These are phyloP conservation scores for Saraca asoca DNA, from an alignment of 331 rosid genomes.

Conservation along the genomic window DNA sequence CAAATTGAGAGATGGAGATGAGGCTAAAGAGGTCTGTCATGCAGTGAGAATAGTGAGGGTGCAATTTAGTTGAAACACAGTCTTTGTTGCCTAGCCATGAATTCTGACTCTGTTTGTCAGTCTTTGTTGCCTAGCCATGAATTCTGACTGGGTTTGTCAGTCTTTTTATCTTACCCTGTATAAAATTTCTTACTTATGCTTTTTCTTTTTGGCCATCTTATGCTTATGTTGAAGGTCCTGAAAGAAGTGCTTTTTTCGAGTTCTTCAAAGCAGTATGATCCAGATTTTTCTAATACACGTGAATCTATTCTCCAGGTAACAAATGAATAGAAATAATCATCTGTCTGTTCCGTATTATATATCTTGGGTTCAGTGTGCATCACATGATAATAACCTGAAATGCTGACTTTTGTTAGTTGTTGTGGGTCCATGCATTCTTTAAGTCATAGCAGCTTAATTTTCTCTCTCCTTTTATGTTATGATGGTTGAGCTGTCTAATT, in stretches of 20 bases:
- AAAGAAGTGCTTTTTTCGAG: conserved; percentile 69
- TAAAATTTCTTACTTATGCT: conserved; percentile 20
- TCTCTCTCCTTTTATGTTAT: conserved; percentile 17
- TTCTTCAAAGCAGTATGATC: conserved; percentile 56
- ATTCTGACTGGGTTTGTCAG: conserved; percentile 12
- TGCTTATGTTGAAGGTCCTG: conserved; percentile 51
- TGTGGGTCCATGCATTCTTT: background rate
- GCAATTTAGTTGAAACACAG: conserved; percentile 16
- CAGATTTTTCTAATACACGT: conserved; percentile 68
- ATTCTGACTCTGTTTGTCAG: conserved; percentile 11
- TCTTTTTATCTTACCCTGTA: conserved; percentile 20
- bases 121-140: background rate
- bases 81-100: background rate
- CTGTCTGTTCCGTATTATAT: too few relatives aligned
- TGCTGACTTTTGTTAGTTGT: conserved; percentile 14
- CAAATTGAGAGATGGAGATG: conserved; percentile 72
- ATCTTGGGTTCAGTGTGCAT: background rate
- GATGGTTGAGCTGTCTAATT: conserved; percentile 29
- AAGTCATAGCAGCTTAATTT: background rate
- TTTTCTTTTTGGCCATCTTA: too few relatives aligned
- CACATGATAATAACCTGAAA: conserved; percentile 16
- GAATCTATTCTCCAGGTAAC: conserved; percentile 86
- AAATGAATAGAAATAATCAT: background rate
- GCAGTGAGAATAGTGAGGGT: conserved; percentile 22
- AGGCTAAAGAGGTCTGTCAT: conserved; percentile 66